Conservation (phyloP, 164 flowering plant species). For the Berberis thunbergii region DNA sequence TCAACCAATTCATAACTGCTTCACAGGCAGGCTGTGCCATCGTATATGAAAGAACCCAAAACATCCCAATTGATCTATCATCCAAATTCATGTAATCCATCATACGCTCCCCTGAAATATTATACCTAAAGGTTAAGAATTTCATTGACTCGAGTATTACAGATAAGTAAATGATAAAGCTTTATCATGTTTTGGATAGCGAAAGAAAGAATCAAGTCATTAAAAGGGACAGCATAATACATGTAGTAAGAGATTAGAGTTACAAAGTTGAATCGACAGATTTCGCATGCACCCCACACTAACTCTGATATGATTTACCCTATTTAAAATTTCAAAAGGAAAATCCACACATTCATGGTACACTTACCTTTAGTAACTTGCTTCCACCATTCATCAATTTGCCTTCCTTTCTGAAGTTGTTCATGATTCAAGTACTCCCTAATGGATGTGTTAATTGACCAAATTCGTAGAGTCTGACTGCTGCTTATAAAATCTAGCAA, state of each 20-base stretch:
- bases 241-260: too few relatives aligned
- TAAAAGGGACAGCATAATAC: too few relatives aligned
- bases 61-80: slow-evolving; percentile 95
- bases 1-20: slow-evolving; percentile 73
- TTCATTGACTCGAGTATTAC: too few relatives aligned
- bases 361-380: slow-evolving; percentile 76
- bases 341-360: not conserved
- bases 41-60: slow-evolving; percentile 97
- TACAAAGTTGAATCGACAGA: too few relatives aligned
- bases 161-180: too few relatives aligned
- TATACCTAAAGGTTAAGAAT: too few relatives aligned
- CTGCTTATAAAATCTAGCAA: slow-evolving; percentile 94
- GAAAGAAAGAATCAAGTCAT: too few relatives aligned
- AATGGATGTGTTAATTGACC: slow-evolving; percentile 80
- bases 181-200: too few relatives aligned
- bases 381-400: slow-evolving; percentile 99
- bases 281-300: too few relatives aligned
- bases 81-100: slow-evolving; percentile 89
- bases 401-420: slow-evolving; percentile 95
- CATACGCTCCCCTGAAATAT: slow-evolving; percentile 67
- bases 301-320: too few relatives aligned
- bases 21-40: slow-evolving; percentile 96
- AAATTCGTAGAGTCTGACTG: slow-evolving; percentile 83
- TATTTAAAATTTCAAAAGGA: too few relatives aligned
- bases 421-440: slow-evolving; percentile 85